phyloP scores from a whole-genome alignment of 2,329 filamentous ascomycete genomes.

The Claviceps quebecensis region DNA sequence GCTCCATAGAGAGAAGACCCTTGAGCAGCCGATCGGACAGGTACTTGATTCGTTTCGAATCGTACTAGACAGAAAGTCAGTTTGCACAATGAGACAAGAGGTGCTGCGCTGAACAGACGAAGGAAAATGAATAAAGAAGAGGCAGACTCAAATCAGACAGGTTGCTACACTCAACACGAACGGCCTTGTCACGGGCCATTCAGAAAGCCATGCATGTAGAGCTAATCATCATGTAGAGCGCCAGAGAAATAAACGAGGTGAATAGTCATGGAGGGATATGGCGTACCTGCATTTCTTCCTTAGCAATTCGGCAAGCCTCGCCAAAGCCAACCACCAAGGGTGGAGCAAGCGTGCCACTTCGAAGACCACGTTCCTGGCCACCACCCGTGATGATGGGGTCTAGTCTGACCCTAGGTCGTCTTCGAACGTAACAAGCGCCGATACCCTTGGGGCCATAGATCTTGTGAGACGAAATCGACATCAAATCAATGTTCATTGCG shows the following conservation, averaged over 20 bases:
- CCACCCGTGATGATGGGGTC: slow-evolving; percentile 94
- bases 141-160: slow-evolving; percentile 38
- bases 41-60: slow-evolving; percentile 66
- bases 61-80: slow-evolving; percentile 53
- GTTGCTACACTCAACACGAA: slow-evolving; percentile 51
- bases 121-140: background rate
- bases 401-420: slow-evolving; percentile 81
- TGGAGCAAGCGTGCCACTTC: slow-evolving; percentile 87
- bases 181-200: slow-evolving; percentile 51
- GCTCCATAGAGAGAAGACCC: slow-evolving; percentile 77
- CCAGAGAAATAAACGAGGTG: background rate
- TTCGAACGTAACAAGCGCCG: slow-evolving; percentile 87
- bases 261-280: no score
- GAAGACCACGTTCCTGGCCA: slow-evolving; percentile 86
- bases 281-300: slow-evolving; percentile 81
- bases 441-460: slow-evolving; percentile 97
- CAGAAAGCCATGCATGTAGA: slow-evolving; percentile 84
- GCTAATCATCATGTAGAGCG: slow-evolving; percentile 57
- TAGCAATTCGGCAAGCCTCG: slow-evolving; percentile 84
- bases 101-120: background rate
- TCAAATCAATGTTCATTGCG: slow-evolving; percentile 93
- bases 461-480: slow-evolving; percentile 98
- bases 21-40: slow-evolving; percentile 75
- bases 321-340: slow-evolving; percentile 84
- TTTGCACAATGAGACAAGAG: background rate